Evolutionary conservation across 2,329 filamentous ascomycete species (phyloP), one percentile per base, ranked within the genome.

Genomic region (Aspergillus latus): DNA sequence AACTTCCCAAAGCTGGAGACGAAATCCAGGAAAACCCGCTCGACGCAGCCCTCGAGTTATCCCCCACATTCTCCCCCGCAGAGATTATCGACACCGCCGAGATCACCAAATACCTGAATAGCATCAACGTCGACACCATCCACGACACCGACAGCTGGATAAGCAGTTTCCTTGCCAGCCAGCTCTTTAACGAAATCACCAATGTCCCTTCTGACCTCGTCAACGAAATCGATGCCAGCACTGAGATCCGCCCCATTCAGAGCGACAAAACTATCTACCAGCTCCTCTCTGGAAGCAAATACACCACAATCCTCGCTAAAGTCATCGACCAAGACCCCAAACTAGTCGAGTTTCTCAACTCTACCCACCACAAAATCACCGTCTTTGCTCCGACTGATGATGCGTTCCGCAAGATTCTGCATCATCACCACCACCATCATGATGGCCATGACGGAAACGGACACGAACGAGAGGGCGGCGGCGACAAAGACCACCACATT

Each of bases 381-480:
- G 74, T 94, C 49, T 95, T 96, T 66, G 88, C 89, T 1, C 92
- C 92, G 0, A 85, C 84, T 1, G 85, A 96, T 70, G 77, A 80
- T 49, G 91, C 91, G 0, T 93, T 97, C 64, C 84, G 88, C 57
- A 84, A 82, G 74, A 80, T 85, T 50, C 62, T 56, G 16, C 73
- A 82, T 59, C 74, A 82, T 57, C 74, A 51, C 74, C 79, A 46
- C 21, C 45, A 48, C 9, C 15, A 56, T 13, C 49, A 52, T 9
- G 21, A 53, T 28, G 48, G 37, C 15, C 6, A 56, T n/a, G n/a
- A 57, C 8, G n/a, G 50, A 16, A 8, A 56, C 9, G 15, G 50
- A n/a, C 44, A 51, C 7, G 28, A 42, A 10, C 5, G 52, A 7
- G n/a, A 55, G 10, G 16, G 51, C n/a, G 32, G 42, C 13, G 40